A percentile compares a stretch with the other conserved stretches of the same genome.
These are phyloP conservation scores for Pochonia chlamydosporia DNA, from an alignment of 2,329 filamentous ascomycete genomes.

Conservation along the genomic window DNA sequence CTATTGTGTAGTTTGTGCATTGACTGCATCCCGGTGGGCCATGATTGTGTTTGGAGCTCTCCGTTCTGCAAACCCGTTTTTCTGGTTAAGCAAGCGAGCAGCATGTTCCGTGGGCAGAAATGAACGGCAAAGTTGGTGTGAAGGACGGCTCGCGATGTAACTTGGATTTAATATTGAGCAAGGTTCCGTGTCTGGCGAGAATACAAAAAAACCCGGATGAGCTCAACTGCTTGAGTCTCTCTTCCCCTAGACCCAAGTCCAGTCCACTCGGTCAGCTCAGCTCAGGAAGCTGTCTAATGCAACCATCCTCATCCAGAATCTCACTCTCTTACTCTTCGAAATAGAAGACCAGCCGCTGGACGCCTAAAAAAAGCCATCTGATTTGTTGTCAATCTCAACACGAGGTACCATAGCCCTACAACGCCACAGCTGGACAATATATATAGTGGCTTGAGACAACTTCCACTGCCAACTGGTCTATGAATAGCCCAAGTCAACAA, in stretches of 20 bases:
- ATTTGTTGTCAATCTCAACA: neutral
- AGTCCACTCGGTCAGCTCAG: too few relatives aligned
- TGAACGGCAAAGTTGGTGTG: neutral
- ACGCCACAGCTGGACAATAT: conserved; percentile 5
- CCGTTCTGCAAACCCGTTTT: too few relatives aligned
- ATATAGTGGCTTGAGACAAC: conserved; percentile 11
- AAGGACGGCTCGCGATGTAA: neutral
- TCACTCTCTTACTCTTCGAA: too few relatives aligned
- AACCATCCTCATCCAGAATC: neutral
- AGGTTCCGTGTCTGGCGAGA: too few relatives aligned
- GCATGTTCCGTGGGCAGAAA: too few relatives aligned
- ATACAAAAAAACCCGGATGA: too few relatives aligned
- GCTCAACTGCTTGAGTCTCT: too few relatives aligned
- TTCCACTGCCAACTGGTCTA: neutral
- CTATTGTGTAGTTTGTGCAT: too few relatives aligned
- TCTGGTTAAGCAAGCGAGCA: too few relatives aligned
- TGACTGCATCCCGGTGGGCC: too few relatives aligned
- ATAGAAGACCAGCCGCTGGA: neutral
- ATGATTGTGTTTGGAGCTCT: too few relatives aligned
- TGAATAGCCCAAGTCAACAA: neutral
- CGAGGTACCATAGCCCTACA: neutral
- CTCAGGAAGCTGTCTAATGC: neutral
- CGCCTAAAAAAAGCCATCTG: neutral
- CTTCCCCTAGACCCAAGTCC: too few relatives aligned
- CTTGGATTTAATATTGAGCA: conserved; percentile 1